Conservation (phyloP, 2,329 filamentous ascomycete genomes). For the Calonectria hawksworthii region DNA sequence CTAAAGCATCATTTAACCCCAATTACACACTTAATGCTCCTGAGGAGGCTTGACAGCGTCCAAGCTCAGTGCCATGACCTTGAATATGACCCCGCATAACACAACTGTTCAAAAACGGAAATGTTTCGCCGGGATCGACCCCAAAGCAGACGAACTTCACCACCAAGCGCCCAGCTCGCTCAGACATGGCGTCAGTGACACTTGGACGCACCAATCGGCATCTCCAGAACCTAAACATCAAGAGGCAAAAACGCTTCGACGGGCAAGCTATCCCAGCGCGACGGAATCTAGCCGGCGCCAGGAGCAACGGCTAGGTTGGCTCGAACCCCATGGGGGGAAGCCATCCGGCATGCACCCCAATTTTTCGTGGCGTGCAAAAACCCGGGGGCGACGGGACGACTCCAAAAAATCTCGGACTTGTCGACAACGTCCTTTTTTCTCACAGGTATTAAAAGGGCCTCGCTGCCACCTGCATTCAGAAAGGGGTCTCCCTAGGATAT, state of each 20-base stretch:
- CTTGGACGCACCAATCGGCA: not conserved
- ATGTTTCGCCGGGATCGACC: not conserved
- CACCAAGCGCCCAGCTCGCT: not conserved
- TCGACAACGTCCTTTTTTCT: not conserved
- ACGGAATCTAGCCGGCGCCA: not conserved
- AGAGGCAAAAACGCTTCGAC: not conserved
- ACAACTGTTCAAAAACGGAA: not conserved
- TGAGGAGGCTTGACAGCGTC: not conserved
- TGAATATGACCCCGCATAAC: not conserved
- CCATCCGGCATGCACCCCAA: not conserved
- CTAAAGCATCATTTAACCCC: not conserved
- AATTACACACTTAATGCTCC: not conserved
- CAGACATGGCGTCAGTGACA: not conserved
- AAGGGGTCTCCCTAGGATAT: not conserved
- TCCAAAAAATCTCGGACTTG: not conserved
- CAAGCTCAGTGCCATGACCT: not conserved
- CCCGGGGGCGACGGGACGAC: not conserved
- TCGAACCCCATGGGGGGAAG: slow-evolving; percentile 3
- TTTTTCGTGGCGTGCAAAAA: slow-evolving; percentile 16
- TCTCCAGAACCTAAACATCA: not conserved
- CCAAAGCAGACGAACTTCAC: not conserved
- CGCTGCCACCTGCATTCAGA: not conserved
- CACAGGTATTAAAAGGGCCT: slow-evolving; percentile 20
- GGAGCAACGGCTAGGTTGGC: not conserved
- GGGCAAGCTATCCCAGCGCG: not conserved